Conservation (phyloP, 129 eudicot genomes). For the sunflower (Helianthus annuus) region HanXRQr2.0-SUNRISE NC_035442.2:169087057-169087556, state of each 20-base stretch:
- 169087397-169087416: slow-evolving; percentile 65
- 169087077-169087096: no score
- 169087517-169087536: slow-evolving; percentile 60
- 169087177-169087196: background rate
- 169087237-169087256: no score
- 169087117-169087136: no score
- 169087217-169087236: background rate
- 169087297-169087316: slow-evolving; percentile 51
- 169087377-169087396: slow-evolving; percentile 85
- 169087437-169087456: slow-evolving; percentile 65
- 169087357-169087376: slow-evolving; percentile 85
- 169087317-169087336: slow-evolving; percentile 76
- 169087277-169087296: background rate
- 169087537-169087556: slow-evolving; percentile 53
- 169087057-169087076: no score
- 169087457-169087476: slow-evolving; percentile 83
- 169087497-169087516: slow-evolving; percentile 67
- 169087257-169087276: background rate
- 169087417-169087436: slow-evolving; percentile 52
- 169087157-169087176: no score
- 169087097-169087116: no score
- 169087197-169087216: background rate
- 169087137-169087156: no score
- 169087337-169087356: slow-evolving; percentile 97
- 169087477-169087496: slow-evolving; percentile 60